These are phyloP conservation scores for Colletotrichum tabaci DNA, from an alignment of 2,329 filamentous ascomycete genomes.

Conservation along the genomic window DNA sequence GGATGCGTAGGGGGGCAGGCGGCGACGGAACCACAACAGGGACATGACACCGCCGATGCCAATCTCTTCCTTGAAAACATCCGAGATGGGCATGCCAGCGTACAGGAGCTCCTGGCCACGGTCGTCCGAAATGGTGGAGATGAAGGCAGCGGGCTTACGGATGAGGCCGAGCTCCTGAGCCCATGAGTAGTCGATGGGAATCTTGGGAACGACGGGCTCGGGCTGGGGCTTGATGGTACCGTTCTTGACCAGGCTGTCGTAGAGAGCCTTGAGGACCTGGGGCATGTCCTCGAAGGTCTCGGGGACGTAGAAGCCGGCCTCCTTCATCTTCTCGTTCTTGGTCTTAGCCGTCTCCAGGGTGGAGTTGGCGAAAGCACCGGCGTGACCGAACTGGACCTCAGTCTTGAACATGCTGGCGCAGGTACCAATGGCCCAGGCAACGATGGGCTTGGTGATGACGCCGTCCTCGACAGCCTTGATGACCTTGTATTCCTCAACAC, in stretches of 20 bases:
- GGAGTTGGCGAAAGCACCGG: slow-evolving; percentile 98
- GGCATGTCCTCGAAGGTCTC: slow-evolving; percentile 98
- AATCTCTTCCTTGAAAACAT: slow-evolving; percentile 99
- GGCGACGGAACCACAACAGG: slow-evolving; percentile 98
- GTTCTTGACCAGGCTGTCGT: slow-evolving; percentile 87
- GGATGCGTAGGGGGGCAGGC: slow-evolving; percentile 94
- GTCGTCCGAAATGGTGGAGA: slow-evolving; percentile 99
- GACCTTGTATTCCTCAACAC: slow-evolving; percentile 99
- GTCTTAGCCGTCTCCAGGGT: slow-evolving; percentile 95
- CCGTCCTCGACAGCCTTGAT: slow-evolving; percentile 98
- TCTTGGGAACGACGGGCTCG: slow-evolving; percentile 97
- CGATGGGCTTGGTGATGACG: slow-evolving; percentile 96
- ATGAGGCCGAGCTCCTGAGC: slow-evolving; percentile 99
- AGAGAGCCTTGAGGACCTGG: slow-evolving; percentile 80
- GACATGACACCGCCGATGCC: slow-evolving; percentile 99
- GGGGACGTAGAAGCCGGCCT: slow-evolving; percentile 94
- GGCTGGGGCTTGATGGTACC: slow-evolving; percentile 88
- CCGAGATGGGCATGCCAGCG: slow-evolving; percentile 99
- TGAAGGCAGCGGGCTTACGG: slow-evolving; percentile 99
- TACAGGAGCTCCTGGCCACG: slow-evolving; percentile 99
- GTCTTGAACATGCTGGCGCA: slow-evolving; percentile 99
- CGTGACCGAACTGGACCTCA: slow-evolving; percentile 99
- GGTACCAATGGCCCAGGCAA: slow-evolving; percentile 99
- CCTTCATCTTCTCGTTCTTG: slow-evolving; percentile 98
- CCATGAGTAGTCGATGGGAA: slow-evolving; percentile 99